These are phyloP conservation scores for Pythium coloratum DNA, from an alignment of 352 stramenopile species.

Conservation along the genomic window DNA sequence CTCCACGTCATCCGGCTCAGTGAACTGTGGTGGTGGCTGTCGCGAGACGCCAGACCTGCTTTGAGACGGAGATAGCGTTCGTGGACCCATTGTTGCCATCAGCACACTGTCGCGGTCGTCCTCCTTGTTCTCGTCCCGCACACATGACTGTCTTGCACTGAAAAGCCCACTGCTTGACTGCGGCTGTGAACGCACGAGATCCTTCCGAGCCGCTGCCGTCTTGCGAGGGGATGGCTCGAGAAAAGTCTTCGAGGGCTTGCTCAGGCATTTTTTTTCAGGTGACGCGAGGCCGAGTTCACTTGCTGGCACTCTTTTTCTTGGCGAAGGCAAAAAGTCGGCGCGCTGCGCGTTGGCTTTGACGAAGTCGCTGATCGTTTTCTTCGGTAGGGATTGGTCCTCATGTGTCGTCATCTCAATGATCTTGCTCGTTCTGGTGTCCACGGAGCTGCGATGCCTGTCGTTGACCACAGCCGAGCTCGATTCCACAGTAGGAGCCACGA, in stretches of 20 bases:
- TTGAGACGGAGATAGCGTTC: neutral
- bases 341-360: neutral
- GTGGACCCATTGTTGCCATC: slow-evolving; percentile 13
- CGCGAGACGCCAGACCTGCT: neutral
- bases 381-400: neutral
- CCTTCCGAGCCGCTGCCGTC: no score
- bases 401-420: neutral
- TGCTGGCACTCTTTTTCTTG: neutral
- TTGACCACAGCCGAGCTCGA: no score
- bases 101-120: slow-evolving; percentile 18
- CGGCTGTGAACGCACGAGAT: neutral
- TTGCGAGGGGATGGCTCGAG: neutral
- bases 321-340: neutral
- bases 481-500: no score
- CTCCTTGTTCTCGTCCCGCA: neutral
- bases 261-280: neutral
- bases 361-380: neutral
- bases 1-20: neutral
- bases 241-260: neutral
- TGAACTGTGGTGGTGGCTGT: neutral
- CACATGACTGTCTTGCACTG: neutral
- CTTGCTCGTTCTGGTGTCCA: no score
- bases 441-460: no score
- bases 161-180: neutral
- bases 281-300: neutral